phyloP scores from a whole-genome alignment of 352 stramenopile species.

The Halophytophthora polymorphica region DNA sequence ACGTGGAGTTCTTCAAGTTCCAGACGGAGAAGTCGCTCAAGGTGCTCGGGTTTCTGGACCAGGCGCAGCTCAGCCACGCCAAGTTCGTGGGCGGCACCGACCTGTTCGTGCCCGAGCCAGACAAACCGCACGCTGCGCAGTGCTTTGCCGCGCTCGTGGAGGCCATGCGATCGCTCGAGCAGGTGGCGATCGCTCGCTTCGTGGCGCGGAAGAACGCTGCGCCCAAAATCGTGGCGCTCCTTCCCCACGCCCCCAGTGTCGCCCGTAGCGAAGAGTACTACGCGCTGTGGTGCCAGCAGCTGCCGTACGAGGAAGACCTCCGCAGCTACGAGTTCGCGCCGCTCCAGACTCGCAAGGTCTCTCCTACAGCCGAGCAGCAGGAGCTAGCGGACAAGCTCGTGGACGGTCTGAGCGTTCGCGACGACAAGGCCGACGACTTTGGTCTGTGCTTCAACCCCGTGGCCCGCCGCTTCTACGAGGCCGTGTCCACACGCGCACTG shows the following conservation, averaged over 20 bases:
- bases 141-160: slow-evolving; percentile 61
- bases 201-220: slow-evolving; percentile 73
- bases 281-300: slow-evolving; percentile 67
- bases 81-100: slow-evolving; percentile 68
- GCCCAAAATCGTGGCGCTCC: slow-evolving; percentile 71
- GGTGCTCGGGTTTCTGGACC: slow-evolving; percentile 68
- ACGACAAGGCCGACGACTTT: slow-evolving; percentile 58
- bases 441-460: slow-evolving; percentile 71
- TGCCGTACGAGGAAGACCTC: slow-evolving; percentile 80
- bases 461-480: slow-evolving; percentile 68
- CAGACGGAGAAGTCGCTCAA: slow-evolving; percentile 77
- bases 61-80: slow-evolving; percentile 36
- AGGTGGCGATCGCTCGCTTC: slow-evolving; percentile 76
- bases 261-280: slow-evolving; percentile 47
- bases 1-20: slow-evolving; percentile 83
- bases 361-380: slow-evolving; percentile 56
- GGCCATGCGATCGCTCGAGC: slow-evolving; percentile 57
- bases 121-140: slow-evolving; percentile 57
- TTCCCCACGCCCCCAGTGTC: slow-evolving; percentile 43
- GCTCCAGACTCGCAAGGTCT: slow-evolving; percentile 48
- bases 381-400: slow-evolving; percentile 62
- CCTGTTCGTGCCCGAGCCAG: slow-evolving; percentile 73
- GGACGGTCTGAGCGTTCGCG: slow-evolving; percentile 66
- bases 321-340: slow-evolving; percentile 76
- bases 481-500: slow-evolving; percentile 52